phyloP scores from a whole-genome alignment of 257 asterid species.

The Solanum chilense region DNA sequence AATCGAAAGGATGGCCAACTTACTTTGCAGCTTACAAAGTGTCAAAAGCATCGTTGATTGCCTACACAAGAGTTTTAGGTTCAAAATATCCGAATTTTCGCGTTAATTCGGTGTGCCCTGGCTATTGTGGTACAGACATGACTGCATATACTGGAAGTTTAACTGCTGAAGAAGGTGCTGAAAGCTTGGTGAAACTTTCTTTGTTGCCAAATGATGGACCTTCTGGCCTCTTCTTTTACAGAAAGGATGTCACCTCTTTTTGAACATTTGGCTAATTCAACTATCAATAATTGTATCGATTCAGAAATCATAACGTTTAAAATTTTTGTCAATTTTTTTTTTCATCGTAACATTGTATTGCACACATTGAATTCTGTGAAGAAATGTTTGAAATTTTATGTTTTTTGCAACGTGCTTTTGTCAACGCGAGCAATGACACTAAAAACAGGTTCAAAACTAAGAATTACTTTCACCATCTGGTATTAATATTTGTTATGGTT shows the following conservation, averaged over 20 bases:
- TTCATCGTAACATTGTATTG: not conserved
- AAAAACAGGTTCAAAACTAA: no score
- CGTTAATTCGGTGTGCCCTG: conserved; percentile 52
- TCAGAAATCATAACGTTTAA: not conserved
- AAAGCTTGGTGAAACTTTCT: conserved; percentile 35
- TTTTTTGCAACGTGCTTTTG: no score
- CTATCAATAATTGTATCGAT: not conserved
- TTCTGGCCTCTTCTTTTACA: conserved; percentile 29
- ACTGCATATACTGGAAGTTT: conserved; percentile 26
- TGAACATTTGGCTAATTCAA: not conserved
- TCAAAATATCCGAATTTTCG: conserved; percentile 13
- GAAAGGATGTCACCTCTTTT: conserved; percentile 30
- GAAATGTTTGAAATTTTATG: not conserved
- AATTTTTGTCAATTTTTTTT: not conserved
- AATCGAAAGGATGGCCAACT: conserved; percentile 47
- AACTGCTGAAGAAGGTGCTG: conserved; percentile 47
- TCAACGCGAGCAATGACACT: no score
- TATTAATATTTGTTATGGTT: no score
- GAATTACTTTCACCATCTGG: no score
- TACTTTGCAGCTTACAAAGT: conserved; percentile 25
- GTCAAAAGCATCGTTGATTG: conserved; percentile 53
- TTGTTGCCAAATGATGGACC: conserved; percentile 48
- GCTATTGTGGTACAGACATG: conserved; percentile 40
- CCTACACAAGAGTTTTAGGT: conserved; percentile 45
- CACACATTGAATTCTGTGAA: not conserved